Percentiles rank a stretch among this genome's conserved stretches.
Evolutionary conservation across 1,139 yeast genomes (phyloP).

Genomic region (Suhomyces atakaporum): DNA sequence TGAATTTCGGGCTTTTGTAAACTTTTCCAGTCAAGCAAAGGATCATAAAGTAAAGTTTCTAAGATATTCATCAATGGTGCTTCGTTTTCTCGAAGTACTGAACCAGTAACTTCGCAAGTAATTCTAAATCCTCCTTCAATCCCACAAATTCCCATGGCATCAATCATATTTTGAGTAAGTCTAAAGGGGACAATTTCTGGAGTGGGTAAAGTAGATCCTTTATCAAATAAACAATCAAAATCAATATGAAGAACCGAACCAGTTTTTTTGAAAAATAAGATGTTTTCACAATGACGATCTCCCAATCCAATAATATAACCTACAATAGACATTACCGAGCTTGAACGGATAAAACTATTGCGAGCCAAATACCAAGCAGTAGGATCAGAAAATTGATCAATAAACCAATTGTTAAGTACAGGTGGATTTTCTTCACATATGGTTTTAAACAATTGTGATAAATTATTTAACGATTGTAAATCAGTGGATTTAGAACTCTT

Average conservation of each 20-base stretch:
- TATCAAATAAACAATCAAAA: constrained; percentile 93
- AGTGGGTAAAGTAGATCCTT: constrained; percentile 65
- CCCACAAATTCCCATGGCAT: constrained; percentile 89
- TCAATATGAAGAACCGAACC: constrained; percentile 93
- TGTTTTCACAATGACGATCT: constrained; percentile 94
- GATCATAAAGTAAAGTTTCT: constrained; percentile 92
- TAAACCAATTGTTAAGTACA: constrained; percentile 82
- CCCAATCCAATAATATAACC: constrained; percentile 91
- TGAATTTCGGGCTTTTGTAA: constrained; percentile 62
- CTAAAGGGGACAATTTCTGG: constrained; percentile 97
- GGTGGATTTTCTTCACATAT: constrained; percentile 59
- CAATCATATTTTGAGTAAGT: constrained; percentile 82
- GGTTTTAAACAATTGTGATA: constrained; percentile 32
- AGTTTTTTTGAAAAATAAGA: constrained; percentile 67
- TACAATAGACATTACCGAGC: constrained; percentile 96
- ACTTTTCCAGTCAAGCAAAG: constrained; percentile 71
- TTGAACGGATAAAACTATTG: constrained; percentile 69
- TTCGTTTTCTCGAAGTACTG: constrained; percentile 74
- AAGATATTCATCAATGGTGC: constrained; percentile 87
- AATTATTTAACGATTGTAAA: constrained; percentile 18
- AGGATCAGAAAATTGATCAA: constrained; percentile 89
- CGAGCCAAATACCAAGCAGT: constrained; percentile 83
- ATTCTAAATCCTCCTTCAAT: constrained; percentile 88
- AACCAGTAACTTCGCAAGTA: constrained; percentile 82
- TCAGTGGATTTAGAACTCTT: constrained; percentile 27